These are phyloP conservation scores for Tricholoma hemisulphureum DNA, from an alignment of 768 basidiomycete genomes.

Conservation along the genomic window DNA sequence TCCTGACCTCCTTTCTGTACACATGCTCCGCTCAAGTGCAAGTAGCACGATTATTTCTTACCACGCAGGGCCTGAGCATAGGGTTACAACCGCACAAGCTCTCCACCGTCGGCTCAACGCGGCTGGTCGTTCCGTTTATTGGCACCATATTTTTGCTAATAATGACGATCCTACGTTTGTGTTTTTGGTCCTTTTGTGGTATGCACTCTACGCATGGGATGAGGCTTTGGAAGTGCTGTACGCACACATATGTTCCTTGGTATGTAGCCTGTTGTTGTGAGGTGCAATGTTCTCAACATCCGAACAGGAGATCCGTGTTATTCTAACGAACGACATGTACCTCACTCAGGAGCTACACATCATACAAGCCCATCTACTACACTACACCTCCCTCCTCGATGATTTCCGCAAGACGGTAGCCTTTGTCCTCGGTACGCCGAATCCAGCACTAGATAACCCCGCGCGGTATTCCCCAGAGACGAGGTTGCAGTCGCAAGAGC, in stretches of 20 bases:
- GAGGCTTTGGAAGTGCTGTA: constrained; percentile 55
- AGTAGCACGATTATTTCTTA: constrained; percentile 45
- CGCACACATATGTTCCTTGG: constrained; percentile 47
- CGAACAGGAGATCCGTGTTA: constrained; percentile 44
- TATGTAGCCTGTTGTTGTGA: constrained; percentile 22
- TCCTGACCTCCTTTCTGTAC: constrained; percentile 52
- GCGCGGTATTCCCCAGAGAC: constrained; percentile 10
- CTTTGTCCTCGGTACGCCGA: constrained; percentile 47
- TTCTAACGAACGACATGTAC: constrained; percentile 37
- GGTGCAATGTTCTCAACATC: neutral
- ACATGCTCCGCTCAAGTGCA: constrained; percentile 45
- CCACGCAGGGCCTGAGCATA: constrained; percentile 35
- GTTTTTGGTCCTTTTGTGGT: constrained; percentile 54
- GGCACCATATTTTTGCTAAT: constrained; percentile 41
- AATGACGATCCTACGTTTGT: constrained; percentile 54
- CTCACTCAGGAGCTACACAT: constrained; percentile 55
- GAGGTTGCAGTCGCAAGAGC: constrained; percentile 14
- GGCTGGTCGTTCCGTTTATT: constrained; percentile 44
- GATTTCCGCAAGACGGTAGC: constrained; percentile 52
- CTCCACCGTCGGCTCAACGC: constrained; percentile 38
- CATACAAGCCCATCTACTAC: constrained; percentile 56
- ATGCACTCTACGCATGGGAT: constrained; percentile 60
- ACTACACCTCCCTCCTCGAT: constrained; percentile 51
- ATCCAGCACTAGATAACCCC: constrained; percentile 42
- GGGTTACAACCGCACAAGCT: constrained; percentile 32